These are phyloP conservation scores for Lepidium aucheri DNA, from an alignment of 345 rosid genomes.

Conservation along the genomic window DNA sequence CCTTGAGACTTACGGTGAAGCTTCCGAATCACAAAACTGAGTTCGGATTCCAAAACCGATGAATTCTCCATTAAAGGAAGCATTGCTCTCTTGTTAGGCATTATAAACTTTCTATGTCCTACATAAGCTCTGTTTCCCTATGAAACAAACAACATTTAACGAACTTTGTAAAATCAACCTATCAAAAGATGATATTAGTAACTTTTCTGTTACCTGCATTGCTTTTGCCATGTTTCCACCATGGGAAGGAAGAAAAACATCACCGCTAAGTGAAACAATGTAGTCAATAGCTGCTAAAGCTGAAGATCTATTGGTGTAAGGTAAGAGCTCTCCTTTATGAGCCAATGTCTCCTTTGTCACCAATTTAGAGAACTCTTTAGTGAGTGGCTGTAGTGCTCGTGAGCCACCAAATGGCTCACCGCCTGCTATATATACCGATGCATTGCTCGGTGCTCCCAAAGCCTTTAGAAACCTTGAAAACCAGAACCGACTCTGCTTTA, in stretches of 20 bases:
- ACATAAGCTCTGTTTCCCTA: conserved; percentile 71
- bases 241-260: conserved; percentile 71
- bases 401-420: conserved; percentile 68
- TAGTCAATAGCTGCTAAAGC: conserved; percentile 70
- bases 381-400: conserved; percentile 49
- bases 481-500: background rate
- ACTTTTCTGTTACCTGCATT: conserved; percentile 38
- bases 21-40: conserved; percentile 37
- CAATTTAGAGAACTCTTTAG: conserved; percentile 42
- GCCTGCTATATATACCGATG: conserved; percentile 56
- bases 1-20: conserved; percentile 55
- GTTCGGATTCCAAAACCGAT: conserved; percentile 42
- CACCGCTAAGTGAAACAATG: conserved; percentile 58
- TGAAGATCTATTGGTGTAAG: conserved; percentile 47
- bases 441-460: conserved; percentile 51
- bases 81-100: conserved; percentile 63
- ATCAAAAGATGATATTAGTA: background rate
- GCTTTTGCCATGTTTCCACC: conserved; percentile 85
- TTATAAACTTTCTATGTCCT: conserved; percentile 65
- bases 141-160: background rate
- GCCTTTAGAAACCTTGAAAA: conserved; percentile 53
- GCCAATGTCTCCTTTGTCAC: conserved; percentile 54
- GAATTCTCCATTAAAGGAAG: conserved; percentile 48
- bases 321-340: conserved; percentile 46
- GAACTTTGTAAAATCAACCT: background rate